Base-by-base conservation (phyloP, 768 basidiomycete genomes). In the Lactifluus subvellereus region DNA sequence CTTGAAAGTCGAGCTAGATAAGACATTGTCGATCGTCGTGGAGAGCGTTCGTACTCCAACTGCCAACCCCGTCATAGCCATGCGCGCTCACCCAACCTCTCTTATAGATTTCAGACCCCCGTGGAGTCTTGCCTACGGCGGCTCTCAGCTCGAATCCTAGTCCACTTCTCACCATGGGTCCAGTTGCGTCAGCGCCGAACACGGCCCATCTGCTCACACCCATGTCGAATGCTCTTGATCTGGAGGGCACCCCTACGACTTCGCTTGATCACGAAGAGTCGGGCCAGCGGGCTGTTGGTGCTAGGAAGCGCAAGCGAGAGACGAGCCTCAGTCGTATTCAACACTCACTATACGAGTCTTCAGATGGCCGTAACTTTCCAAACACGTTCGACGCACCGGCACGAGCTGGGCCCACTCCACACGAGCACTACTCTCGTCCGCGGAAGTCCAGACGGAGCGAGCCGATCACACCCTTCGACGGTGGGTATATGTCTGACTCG, bases 241-340 rank as follows among this genome's bases (percentile, higher is more conserved):
- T 59, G 4, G 56, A 59, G 20, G 52, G 56, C 11, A 43, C 22
- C 10, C 62, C 53, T 33, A 14, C 56, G 8, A 43, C 27, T 18
- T 30, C 50, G 33, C 32, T 40, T 32, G 14, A 27, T 40, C 55
- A 61, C 33, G 48, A 48, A 20, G 61, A 60, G 8, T 43, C 40
- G 8, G 58, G 35, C 9, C 62, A 37, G 48, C 20, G 59, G 48
- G 7, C 53, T 37, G 35, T 42, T 22, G 42, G n/a, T 33, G 11
- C 33, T 5, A 60, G 48, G 54, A 64, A 64, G 35, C 63, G 63
- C 48, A 64, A 60, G 33, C 58, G 63, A 32, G 59, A 38, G 27
- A 38, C 54, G 18, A 64, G 59, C 10, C 48, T 45, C 8, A 32
- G 16, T 43, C 58, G 13, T n/a, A 20, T 48, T 9, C 27, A 50